A percentile compares a stretch with the other conserved stretches of the same genome.
Evolutionary conservation across 2,329 filamentous ascomycete species (phyloP).

Genomic region (Fusarium dimerum): DNA sequence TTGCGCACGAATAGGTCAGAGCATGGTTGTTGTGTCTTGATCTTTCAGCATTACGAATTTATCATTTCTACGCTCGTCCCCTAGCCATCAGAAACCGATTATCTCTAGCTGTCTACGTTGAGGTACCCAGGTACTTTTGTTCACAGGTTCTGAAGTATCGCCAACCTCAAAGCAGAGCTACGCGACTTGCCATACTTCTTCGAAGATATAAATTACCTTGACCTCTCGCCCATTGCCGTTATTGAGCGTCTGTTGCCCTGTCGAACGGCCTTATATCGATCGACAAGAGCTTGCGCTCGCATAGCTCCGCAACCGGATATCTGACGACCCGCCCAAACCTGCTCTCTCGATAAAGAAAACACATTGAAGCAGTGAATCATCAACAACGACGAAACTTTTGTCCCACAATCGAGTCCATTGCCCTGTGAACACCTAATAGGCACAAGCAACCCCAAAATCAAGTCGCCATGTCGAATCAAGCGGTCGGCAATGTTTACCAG

Average conservation of each 20-base stretch:
- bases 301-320: constrained; percentile 1
- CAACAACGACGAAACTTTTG: neutral
- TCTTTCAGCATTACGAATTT: neutral
- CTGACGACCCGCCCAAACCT: neutral
- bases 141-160: neutral
- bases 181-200: neutral
- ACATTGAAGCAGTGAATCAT: neutral
- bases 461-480: constrained; percentile 56
- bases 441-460: constrained; percentile 3
- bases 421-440: neutral
- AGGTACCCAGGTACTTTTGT: neutral
- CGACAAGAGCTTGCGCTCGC: neutral
- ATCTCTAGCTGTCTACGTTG: neutral
- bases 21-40: neutral
- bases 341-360: neutral
- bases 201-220: neutral
- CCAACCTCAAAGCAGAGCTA: neutral
- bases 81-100: neutral
- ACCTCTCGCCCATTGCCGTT: neutral
- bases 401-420: neutral
- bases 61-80: neutral
- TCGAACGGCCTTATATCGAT: neutral
- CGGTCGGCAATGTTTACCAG: constrained; percentile 77
- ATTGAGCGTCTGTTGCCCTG: neutral
- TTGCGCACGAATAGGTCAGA: neutral